Conservation (phyloP, 2,329 filamentous ascomycete genomes). For the Arachnomyces sp. region DNA sequence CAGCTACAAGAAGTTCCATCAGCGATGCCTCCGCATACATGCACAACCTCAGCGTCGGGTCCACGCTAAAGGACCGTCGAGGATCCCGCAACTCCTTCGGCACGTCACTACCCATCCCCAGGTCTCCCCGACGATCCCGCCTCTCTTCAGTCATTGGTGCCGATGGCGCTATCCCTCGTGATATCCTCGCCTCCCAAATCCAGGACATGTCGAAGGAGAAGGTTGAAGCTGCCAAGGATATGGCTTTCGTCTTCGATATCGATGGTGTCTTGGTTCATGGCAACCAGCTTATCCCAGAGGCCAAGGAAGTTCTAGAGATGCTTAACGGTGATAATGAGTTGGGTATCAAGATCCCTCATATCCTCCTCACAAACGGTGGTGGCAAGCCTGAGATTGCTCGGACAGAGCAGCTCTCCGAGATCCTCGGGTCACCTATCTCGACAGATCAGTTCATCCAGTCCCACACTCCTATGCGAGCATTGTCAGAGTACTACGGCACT, state of each 20-base stretch:
- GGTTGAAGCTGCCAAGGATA: conserved; percentile 63
- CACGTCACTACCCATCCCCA: conserved; percentile 62
- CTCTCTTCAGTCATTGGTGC: conserved; percentile 54
- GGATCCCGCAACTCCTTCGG: conserved; percentile 70
- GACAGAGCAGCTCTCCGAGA: conserved; percentile 58
- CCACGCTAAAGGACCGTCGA: conserved; percentile 59
- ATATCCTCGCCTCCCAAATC: conserved; percentile 61
- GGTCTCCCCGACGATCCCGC: conserved; percentile 59
- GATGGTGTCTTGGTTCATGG: conserved; percentile 69
- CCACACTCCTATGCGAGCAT: conserved; percentile 67
- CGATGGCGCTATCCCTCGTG: conserved; percentile 53
- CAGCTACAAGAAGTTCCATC: conserved; percentile 58
- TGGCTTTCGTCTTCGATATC: conserved; percentile 65
- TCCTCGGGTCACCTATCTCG: conserved; percentile 56
- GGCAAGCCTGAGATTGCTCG: conserved; percentile 61
- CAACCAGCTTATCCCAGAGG: conserved; percentile 61
- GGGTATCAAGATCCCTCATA: conserved; percentile 68
- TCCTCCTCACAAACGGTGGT: conserved; percentile 67
- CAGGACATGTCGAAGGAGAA: conserved; percentile 60
- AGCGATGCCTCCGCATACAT: conserved; percentile 61
- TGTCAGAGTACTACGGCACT: conserved; percentile 68
- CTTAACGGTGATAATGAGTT: conserved; percentile 69
- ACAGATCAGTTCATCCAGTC: conserved; percentile 71
- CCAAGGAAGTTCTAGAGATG: conserved; percentile 57
- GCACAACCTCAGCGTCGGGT: conserved; percentile 61